Percentiles rank a stretch among this genome's conserved stretches.
Evolutionary conservation across 1,284 basidiomycete species (phyloP).

Genomic region (Pyrrhoderma noxium): DNA sequence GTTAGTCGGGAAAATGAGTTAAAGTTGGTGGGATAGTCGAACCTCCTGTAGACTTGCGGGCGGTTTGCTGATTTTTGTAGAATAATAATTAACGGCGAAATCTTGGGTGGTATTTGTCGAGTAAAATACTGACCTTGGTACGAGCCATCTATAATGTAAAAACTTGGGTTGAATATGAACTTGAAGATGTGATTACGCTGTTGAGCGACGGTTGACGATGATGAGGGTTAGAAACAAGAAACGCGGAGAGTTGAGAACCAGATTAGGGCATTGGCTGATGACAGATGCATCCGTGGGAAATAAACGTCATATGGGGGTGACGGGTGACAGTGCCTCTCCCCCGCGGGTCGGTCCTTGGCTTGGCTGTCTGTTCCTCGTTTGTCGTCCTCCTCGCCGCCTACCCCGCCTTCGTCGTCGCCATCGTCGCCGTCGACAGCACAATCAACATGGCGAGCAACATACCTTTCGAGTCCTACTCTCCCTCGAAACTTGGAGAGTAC

Average conservation of each 20-base stretch:
- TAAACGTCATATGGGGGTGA: not conserved
- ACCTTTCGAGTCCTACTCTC: slow-evolving; percentile 26
- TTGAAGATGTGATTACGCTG: not conserved
- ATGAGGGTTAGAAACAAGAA: slow-evolving; percentile 12
- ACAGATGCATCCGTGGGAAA: slow-evolving; percentile 1
- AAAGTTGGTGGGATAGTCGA: slow-evolving; percentile 26
- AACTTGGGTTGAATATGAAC: not conserved
- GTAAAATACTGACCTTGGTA: slow-evolving; percentile 50
- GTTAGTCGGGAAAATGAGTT: slow-evolving; percentile 20
- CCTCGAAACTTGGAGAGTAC: slow-evolving; percentile 74
- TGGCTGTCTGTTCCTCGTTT: not conserved
- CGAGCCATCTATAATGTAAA: slow-evolving; percentile 48
- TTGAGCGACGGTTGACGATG: slow-evolving; percentile 13
- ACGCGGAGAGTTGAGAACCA: not conserved
- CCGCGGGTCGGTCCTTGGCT: no score
- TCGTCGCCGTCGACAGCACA: not conserved
- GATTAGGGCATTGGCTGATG: not conserved
- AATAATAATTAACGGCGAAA: slow-evolving; percentile 23
- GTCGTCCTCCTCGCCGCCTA: slow-evolving; percentile 13
- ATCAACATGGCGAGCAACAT: slow-evolving; percentile 12
- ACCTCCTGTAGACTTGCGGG: slow-evolving; percentile 81
- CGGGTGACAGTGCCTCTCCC: not conserved
- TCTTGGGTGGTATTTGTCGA: no score
- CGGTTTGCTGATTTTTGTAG: slow-evolving; percentile 54
- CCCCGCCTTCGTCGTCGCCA: not conserved